phyloP scores from a whole-genome alignment of 208 protist genomes.

The Naegleria fowleri region DNA sequence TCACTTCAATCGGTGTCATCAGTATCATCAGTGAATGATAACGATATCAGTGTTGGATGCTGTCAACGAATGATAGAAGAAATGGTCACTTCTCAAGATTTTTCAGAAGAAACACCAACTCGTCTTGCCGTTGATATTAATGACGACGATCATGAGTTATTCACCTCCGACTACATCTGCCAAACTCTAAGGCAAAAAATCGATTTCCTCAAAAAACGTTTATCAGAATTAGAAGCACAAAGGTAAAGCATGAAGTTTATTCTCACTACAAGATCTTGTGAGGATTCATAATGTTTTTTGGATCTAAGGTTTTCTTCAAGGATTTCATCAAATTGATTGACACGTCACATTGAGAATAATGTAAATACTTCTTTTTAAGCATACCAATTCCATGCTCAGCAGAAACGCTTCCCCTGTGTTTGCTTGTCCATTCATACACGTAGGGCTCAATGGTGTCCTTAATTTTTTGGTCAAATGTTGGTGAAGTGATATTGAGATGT shows the following conservation, averaged over 20 bases:
- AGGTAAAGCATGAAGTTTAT: neutral
- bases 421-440: conserved; percentile 63
- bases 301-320: conserved; percentile 82
- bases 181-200: neutral
- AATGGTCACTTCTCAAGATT: neutral
- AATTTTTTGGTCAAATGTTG: conserved; percentile 29
- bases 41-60: neutral
- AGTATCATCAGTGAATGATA: neutral
- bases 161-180: neutral
- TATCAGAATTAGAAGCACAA: neutral
- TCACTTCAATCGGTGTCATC: neutral
- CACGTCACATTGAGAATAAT: conserved; percentile 62
- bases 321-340: conserved; percentile 73
- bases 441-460: conserved; percentile 60
- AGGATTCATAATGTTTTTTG: conserved; percentile 89
- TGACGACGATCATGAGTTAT: neutral
- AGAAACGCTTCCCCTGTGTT: conserved; percentile 52
- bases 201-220: neutral
- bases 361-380: conserved; percentile 73
- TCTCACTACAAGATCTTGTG: conserved; percentile 78
- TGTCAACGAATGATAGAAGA: neutral
- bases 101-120: too few species aligned
- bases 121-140: neutral
- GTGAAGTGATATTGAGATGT: conserved; percentile 81
- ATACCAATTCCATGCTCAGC: conserved; percentile 89